These are phyloP conservation scores for Hirsutella thompsonii DNA, from an alignment of 2,329 filamentous ascomycete genomes.

Conservation along the genomic window DNA sequence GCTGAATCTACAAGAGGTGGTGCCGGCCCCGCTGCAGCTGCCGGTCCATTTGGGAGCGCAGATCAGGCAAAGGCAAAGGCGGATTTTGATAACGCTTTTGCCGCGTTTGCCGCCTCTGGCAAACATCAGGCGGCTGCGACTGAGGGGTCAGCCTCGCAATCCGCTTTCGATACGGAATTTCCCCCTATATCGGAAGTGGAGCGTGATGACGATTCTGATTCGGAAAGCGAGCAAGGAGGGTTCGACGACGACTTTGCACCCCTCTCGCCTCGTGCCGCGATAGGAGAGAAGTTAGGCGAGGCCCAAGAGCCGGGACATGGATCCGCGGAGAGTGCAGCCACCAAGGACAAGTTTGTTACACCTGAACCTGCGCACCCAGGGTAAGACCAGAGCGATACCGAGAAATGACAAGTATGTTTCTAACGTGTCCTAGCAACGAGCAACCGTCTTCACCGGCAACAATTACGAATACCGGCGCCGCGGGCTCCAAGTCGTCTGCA, in stretches of 20 bases:
- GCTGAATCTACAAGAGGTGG: slow-evolving; percentile 6
- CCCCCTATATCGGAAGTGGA: slow-evolving; percentile 85
- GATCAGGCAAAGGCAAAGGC: slow-evolving; percentile 54
- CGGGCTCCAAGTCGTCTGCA: slow-evolving; percentile 16
- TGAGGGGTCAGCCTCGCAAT: slow-evolving; percentile 29
- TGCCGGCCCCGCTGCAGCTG: slow-evolving; percentile 6
- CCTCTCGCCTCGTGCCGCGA: slow-evolving; percentile 32
- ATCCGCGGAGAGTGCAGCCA: background rate
- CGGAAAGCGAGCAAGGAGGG: slow-evolving; percentile 63
- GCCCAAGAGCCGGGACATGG: background rate
- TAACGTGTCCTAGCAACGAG: slow-evolving; percentile 11
- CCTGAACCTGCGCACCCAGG: background rate
- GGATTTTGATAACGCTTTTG: slow-evolving; percentile 79
- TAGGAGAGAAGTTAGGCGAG: slow-evolving; percentile 6
- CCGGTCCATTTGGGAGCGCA: slow-evolving; percentile 39
- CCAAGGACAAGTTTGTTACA: background rate
- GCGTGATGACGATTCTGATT: slow-evolving; percentile 72
- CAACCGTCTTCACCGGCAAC: slow-evolving; percentile 19
- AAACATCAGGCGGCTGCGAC: slow-evolving; percentile 32
- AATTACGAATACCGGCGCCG: slow-evolving; percentile 11
- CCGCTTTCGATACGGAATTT: slow-evolving; percentile 64
- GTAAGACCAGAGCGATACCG: background rate
- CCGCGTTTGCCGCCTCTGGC: slow-evolving; percentile 50
- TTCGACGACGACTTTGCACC: slow-evolving; percentile 91
- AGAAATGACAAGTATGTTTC: slow-evolving; percentile 1